Conservation (phyloP, 768 basidiomycete species). For the Daedaleopsis nitida region DNA sequence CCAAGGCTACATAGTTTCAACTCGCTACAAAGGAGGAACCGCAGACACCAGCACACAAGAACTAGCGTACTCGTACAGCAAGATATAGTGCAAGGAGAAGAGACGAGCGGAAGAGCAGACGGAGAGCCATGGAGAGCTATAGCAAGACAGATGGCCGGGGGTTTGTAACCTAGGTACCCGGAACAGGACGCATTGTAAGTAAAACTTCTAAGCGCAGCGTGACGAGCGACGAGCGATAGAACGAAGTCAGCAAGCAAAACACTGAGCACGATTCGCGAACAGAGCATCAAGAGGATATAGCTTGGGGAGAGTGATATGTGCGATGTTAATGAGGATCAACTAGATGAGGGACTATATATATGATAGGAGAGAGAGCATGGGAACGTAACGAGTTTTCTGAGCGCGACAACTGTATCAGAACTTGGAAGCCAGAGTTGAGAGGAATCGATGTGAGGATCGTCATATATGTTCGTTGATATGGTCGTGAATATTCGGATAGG, state of each 20-base stretch:
- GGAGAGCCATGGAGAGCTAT: neutral
- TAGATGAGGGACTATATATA: neutral
- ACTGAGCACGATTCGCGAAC: neutral
- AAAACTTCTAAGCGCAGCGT: neutral
- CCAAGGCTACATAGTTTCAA: neutral
- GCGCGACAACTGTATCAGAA: neutral
- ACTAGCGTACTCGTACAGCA: constrained; percentile 14
- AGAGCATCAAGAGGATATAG: neutral
- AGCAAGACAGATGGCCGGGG: neutral
- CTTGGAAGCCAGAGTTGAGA: neutral
- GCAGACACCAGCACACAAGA: neutral
- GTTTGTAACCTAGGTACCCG: neutral
- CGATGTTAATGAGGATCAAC: neutral
- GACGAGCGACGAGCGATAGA: neutral
- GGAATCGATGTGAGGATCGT: neutral
- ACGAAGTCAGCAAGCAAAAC: neutral
- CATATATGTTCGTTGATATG: neutral
- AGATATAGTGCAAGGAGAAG: neutral
- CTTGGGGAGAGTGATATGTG: neutral
- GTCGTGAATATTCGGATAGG: neutral
- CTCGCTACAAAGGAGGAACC: neutral
- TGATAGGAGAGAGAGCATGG: neutral
- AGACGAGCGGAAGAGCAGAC: neutral
- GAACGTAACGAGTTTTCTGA: neutral
- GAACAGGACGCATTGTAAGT: neutral